A percentile compares a stretch with the other conserved stretches of the same genome.
These are phyloP conservation scores for Euphorbia pulcherrima DNA, from an alignment of 345 rosid species.

Conservation along the genomic window DNA sequence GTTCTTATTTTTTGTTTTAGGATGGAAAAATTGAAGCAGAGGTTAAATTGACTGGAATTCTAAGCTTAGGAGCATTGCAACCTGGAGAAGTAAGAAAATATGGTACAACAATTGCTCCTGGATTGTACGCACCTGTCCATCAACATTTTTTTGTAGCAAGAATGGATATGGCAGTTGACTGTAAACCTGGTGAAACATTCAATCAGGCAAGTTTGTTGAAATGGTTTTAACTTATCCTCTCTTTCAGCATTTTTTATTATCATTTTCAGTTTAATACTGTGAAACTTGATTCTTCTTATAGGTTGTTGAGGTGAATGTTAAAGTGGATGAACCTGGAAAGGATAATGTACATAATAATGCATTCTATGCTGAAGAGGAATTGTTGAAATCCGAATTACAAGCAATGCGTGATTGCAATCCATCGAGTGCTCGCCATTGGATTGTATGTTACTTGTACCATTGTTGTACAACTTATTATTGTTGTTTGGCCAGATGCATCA, in stretches of 20 bases:
- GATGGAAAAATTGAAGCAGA: slow-evolving; percentile 97
- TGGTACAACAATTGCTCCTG: slow-evolving; percentile 89
- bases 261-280: neutral
- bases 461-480: neutral
- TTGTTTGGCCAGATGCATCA: too few relatives aligned
- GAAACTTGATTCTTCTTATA: slow-evolving; percentile 11
- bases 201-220: slow-evolving; percentile 57
- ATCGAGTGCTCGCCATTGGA: slow-evolving; percentile 82
- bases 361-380: slow-evolving; percentile 79
- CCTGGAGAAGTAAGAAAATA: slow-evolving; percentile 89
- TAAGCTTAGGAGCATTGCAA: slow-evolving; percentile 87
- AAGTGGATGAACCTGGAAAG: slow-evolving; percentile 74
- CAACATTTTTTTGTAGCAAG: slow-evolving; percentile 95
- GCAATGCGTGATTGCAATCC: slow-evolving; percentile 90
- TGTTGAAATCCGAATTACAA: slow-evolving; percentile 66
- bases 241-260: neutral
- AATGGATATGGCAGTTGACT: slow-evolving; percentile 91
- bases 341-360: slow-evolving; percentile 84
- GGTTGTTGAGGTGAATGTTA: slow-evolving; percentile 85
- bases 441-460: slow-evolving; percentile 42
- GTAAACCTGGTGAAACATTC: slow-evolving; percentile 77
- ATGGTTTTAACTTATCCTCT: neutral
- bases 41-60: slow-evolving; percentile 89
- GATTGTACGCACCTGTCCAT: slow-evolving; percentile 87
- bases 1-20: slow-evolving; percentile 32